These are phyloP conservation scores for Cryptococcus wingfieldii DNA, from an alignment of 1,284 basidiomycete genomes.

Conservation along the genomic window DNA sequence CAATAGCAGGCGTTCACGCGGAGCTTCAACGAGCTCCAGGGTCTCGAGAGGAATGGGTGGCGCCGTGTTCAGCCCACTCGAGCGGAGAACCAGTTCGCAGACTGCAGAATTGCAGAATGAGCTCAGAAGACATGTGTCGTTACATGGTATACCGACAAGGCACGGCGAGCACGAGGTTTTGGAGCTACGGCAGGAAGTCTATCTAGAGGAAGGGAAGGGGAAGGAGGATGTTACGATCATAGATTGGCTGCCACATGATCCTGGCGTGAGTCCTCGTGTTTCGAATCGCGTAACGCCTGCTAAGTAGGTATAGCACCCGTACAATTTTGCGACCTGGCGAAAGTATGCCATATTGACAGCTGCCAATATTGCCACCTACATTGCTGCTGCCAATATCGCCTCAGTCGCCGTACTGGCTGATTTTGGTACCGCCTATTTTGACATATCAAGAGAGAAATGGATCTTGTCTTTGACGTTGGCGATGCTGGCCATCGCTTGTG, in stretches of 20 bases:
- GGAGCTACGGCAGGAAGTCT: slow-evolving; percentile 12
- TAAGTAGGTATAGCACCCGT: slow-evolving; percentile 29
- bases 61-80: not conserved
- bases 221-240: slow-evolving; percentile 32
- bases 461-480: slow-evolving; percentile 24
- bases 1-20: too few relatives aligned
- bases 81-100: slow-evolving; percentile 5
- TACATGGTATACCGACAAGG: slow-evolving; percentile 8
- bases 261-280: slow-evolving; percentile 22
- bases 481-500: slow-evolving; percentile 34
- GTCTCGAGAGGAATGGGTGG: not conserved
- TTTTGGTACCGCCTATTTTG: slow-evolving; percentile 31
- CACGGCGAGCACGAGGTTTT: slow-evolving; percentile 1
- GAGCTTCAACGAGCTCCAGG: too few relatives aligned
- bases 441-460: slow-evolving; percentile 23
- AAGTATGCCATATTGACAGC: slow-evolving; percentile 28
- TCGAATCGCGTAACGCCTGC: not conserved
- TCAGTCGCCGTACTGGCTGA: slow-evolving; percentile 24
- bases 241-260: slow-evolving; percentile 36
- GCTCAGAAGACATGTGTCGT: slow-evolving; percentile 13
- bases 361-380: slow-evolving; percentile 25
- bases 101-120: slow-evolving; percentile 11
- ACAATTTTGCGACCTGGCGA: slow-evolving; percentile 29
- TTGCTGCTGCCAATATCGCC: slow-evolving; percentile 29
- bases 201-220: slow-evolving; percentile 24